These are phyloP conservation scores for Phanerochaete carnosa DNA, from an alignment of 768 basidiomycete genomes.

Conservation along the genomic window DNA sequence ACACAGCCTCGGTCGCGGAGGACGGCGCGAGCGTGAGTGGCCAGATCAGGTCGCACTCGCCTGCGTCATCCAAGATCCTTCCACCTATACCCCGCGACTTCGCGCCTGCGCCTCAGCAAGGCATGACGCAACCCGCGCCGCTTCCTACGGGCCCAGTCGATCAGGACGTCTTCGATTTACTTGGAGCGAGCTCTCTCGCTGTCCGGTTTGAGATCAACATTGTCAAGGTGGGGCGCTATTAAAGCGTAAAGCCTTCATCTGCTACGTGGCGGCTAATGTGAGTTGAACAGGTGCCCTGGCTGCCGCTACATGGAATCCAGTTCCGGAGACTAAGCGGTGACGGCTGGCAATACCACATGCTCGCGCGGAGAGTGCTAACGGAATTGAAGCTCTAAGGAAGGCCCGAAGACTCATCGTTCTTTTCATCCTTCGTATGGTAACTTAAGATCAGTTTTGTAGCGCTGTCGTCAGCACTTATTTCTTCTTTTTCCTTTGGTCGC, in stretches of 20 bases:
- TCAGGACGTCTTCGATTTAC: constrained; percentile 65
- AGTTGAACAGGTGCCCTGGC: constrained; percentile 75
- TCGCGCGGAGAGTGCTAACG: constrained; percentile 83
- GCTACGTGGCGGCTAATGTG: neutral
- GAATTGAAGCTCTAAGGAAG: constrained; percentile 73
- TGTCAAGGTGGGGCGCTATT: constrained; percentile 70
- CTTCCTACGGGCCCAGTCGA: constrained; percentile 67
- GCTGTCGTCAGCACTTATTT: constrained; percentile 8
- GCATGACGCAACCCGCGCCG: constrained; percentile 33
- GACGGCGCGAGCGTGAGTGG: constrained; percentile 18
- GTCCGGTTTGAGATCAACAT: constrained; percentile 97
- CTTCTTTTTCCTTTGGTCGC: neutral
- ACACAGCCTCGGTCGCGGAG: constrained; percentile 11
- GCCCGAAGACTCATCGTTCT: constrained; percentile 5
- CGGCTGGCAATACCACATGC: constrained; percentile 97
- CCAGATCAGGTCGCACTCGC: constrained; percentile 42
- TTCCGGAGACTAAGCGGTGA: constrained; percentile 89
- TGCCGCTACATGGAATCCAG: constrained; percentile 92
- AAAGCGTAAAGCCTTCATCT: neutral
- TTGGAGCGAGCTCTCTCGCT: constrained; percentile 74
- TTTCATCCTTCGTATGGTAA: neutral
- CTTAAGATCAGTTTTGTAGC: constrained; percentile 1
- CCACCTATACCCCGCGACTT: constrained; percentile 82
- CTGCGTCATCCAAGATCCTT: constrained; percentile 61
- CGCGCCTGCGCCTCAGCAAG: constrained; percentile 26